These are phyloP conservation scores for Chlamydomonas eustigma DNA, from an alignment of 139 green algal species.

Conservation along the genomic window DNA sequence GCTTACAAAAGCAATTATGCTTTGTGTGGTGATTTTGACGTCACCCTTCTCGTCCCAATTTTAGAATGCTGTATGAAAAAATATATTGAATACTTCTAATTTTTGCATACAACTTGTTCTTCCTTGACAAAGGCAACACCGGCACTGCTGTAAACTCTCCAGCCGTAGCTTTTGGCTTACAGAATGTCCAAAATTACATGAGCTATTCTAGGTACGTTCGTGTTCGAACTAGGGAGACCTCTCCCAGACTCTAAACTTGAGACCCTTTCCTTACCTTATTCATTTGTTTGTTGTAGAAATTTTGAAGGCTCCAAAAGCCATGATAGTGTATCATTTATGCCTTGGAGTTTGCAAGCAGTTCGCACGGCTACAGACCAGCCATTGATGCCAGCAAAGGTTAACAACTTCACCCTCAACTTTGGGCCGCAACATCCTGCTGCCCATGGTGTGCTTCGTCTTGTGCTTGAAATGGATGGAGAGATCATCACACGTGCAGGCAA, in stretches of 20 bases:
- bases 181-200: neutral
- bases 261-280: neutral
- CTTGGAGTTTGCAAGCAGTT: neutral
- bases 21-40: neutral
- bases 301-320: neutral
- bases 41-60: neutral
- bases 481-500: conserved; percentile 46
- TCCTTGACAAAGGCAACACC: neutral
- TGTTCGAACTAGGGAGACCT: neutral
- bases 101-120: neutral
- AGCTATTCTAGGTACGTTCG: neutral
- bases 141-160: neutral
- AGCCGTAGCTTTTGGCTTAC: neutral
- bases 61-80: too few species aligned
- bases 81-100: too few species aligned
- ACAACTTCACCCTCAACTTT: conserved; percentile 91
- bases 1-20: neutral
- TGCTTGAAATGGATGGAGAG: conserved; percentile 87
- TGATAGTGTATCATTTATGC: neutral
- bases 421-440: conserved; percentile 85
- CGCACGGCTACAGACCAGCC: neutral
- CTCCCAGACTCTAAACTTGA: neutral
- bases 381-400: conserved; percentile 27
- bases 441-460: conserved; percentile 79
- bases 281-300: neutral